phyloP scores from a whole-genome alignment of 352 stramenopile genomes.

The Phytophthora sansomeana region DNA sequence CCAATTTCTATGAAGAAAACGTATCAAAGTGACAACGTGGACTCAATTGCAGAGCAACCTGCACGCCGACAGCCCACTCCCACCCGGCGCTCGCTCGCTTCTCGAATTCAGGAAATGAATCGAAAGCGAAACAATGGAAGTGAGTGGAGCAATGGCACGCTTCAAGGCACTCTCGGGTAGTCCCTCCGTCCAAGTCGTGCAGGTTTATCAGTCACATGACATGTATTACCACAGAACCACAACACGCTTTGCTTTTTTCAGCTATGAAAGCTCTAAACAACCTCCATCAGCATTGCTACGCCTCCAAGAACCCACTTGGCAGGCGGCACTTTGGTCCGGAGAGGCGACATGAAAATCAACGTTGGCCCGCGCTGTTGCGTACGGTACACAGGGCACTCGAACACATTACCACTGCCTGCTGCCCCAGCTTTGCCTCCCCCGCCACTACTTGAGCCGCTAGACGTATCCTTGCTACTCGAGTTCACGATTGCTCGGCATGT shows the following conservation, averaged over 20 bases:
- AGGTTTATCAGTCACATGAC: not conserved
- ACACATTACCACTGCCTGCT: constrained; percentile 45
- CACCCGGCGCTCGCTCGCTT: constrained; percentile 11
- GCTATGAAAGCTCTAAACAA: constrained; percentile 50
- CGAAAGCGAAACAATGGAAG: constrained; percentile 1
- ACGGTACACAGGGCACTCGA: constrained; percentile 92
- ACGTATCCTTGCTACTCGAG: constrained; percentile 45
- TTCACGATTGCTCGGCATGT: constrained; percentile 83
- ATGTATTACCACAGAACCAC: constrained; percentile 4
- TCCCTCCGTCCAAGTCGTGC: not conserved
- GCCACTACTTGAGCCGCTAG: constrained; percentile 20
- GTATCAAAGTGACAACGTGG: constrained; percentile 6
- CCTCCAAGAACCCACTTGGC: constrained; percentile 93
- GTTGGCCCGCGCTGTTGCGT: constrained; percentile 91
- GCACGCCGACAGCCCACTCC: constrained; percentile 7
- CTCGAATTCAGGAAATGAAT: not conserved
- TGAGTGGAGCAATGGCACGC: not conserved
- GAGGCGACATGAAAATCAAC: constrained; percentile 88
- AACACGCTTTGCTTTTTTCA: no score
- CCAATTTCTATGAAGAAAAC: constrained; percentile 15
- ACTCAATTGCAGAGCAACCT: not conserved
- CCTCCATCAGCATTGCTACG: constrained; percentile 91
- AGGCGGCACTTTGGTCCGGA: constrained; percentile 87
- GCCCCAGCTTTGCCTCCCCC: constrained; percentile 21
- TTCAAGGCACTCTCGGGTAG: not conserved